Conservation (phyloP, 2,329 filamentous ascomycete species). For the Sarocladium strictum region DNA sequence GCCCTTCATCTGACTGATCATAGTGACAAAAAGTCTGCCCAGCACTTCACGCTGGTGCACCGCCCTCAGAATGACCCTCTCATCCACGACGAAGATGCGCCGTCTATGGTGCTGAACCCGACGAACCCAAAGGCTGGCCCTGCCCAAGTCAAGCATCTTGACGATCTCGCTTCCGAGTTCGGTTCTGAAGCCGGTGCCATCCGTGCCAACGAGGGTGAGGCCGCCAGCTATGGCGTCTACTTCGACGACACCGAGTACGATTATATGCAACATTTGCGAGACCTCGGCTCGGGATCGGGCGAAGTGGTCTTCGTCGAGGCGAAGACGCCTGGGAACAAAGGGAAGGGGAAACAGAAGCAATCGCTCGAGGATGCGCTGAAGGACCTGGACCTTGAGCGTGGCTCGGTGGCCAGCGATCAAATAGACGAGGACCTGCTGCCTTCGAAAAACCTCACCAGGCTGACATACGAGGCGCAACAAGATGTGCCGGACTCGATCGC, state of each 20-base stretch:
- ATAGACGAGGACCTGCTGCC: constrained; percentile 72
- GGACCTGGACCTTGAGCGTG: constrained; percentile 35
- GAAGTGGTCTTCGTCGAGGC: constrained; percentile 80
- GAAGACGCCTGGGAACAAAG: constrained; percentile 56
- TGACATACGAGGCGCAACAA: constrained; percentile 88
- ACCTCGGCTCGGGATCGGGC: constrained; percentile 64
- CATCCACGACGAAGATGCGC: constrained; percentile 85
- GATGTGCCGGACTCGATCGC: constrained; percentile 85
- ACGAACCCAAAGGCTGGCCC: constrained; percentile 34
- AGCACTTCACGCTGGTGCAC: constrained; percentile 91
- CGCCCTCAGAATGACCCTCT: constrained; percentile 95
- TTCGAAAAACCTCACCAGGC: constrained; percentile 69
- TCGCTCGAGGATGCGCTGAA: constrained; percentile 77
- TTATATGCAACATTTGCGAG: constrained; percentile 98
- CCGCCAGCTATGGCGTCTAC: constrained; percentile 88
- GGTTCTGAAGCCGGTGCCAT: constrained; percentile 59
- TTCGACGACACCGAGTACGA: constrained; percentile 95
- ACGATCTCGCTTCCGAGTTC: constrained; percentile 72
- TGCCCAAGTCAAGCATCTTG: constrained; percentile 57
- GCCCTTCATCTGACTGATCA: constrained; percentile 13
- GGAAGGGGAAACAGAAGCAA: constrained; percentile 69
- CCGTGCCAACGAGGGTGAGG: constrained; percentile 89
- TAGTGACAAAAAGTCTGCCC: constrained; percentile 81
- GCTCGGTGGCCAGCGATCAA: constrained; percentile 47
- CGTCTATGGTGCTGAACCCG: constrained; percentile 84